Evolutionary conservation across 2,329 filamentous ascomycete species (phyloP).

Genomic region (Diaporthe citriasiana): DNA sequence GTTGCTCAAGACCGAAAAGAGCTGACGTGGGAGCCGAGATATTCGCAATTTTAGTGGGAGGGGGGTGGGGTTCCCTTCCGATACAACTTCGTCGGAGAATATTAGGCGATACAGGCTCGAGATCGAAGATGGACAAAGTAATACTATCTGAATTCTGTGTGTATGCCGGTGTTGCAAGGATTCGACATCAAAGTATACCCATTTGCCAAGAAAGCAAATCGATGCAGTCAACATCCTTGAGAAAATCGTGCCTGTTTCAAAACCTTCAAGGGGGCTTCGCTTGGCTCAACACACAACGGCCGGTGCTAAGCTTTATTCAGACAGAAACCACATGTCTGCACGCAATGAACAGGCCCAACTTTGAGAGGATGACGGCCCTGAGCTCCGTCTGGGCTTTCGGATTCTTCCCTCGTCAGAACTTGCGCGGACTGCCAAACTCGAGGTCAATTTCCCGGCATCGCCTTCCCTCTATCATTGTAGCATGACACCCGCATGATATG

Average conservation of each 20-base stretch:
- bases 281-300: background rate
- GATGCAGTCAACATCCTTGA: background rate
- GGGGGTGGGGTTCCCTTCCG: too few relatives aligned
- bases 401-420: background rate
- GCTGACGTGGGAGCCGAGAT: background rate
- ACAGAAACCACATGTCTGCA: constrained; percentile 9
- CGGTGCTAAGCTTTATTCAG: constrained; percentile 16
- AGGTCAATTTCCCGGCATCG: background rate
- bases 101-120: background rate
- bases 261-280: background rate
- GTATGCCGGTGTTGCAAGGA: background rate
- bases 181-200: background rate
- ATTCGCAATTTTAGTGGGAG: background rate
- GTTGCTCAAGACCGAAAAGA: constrained; percentile 19
- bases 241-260: constrained; percentile 19
- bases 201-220: constrained; percentile 3
- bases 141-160: background rate
- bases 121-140: background rate
- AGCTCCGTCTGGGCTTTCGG: background rate
- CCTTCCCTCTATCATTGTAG: background rate
- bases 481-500: background rate
- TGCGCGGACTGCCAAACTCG: background rate
- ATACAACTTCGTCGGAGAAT: background rate
- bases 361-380: background rate
- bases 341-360: background rate